Evolutionary conservation across 106 monocot species (phyloP).

Genomic region (Amphibolis antarctica): DNA sequence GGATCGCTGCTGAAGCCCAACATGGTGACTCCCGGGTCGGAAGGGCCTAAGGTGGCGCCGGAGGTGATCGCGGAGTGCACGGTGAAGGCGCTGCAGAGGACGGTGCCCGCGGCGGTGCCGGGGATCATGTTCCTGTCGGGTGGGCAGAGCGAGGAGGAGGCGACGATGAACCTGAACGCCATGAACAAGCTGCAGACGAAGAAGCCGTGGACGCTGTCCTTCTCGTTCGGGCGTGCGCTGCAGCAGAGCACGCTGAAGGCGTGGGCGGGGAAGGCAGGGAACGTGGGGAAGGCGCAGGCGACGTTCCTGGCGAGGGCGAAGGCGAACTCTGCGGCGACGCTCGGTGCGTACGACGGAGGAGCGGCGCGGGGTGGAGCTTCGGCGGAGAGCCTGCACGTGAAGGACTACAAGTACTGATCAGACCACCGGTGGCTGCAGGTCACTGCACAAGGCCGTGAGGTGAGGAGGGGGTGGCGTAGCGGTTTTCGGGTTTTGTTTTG

Average conservation of each 20-base stretch:
- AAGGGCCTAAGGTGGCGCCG: slow-evolving; percentile 13
- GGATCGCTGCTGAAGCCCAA: slow-evolving; percentile 23
- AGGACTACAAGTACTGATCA: slow-evolving; percentile 26
- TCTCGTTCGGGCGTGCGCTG: slow-evolving; percentile 18
- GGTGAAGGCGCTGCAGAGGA: slow-evolving; percentile 17
- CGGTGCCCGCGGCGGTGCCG: slow-evolving; percentile 15
- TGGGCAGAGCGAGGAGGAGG: slow-evolving; percentile 26
- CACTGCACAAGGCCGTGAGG: no score
- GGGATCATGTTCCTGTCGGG: slow-evolving; percentile 24
- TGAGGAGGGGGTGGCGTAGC: no score
- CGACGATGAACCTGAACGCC: slow-evolving; percentile 15
- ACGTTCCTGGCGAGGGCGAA: slow-evolving; percentile 10
- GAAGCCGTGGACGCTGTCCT: slow-evolving; percentile 27
- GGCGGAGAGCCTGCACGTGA: slow-evolving; percentile 16
- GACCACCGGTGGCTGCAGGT: no score
- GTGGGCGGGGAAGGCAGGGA: slow-evolving; percentile 15
- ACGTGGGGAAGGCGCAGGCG: slow-evolving; percentile 11
- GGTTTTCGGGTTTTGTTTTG: no score
- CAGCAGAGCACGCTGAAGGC: slow-evolving; percentile 28
- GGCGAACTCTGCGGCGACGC: slow-evolving; percentile 21
- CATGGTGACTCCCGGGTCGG: slow-evolving; percentile 23
- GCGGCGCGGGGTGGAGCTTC: background rate
- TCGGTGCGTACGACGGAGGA: slow-evolving; percentile 6
- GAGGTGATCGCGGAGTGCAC: slow-evolving; percentile 18
- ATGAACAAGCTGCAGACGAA: slow-evolving; percentile 17